phyloP scores from a whole-genome alignment of 106 monocot genomes.

The Allium sativum region DNA sequence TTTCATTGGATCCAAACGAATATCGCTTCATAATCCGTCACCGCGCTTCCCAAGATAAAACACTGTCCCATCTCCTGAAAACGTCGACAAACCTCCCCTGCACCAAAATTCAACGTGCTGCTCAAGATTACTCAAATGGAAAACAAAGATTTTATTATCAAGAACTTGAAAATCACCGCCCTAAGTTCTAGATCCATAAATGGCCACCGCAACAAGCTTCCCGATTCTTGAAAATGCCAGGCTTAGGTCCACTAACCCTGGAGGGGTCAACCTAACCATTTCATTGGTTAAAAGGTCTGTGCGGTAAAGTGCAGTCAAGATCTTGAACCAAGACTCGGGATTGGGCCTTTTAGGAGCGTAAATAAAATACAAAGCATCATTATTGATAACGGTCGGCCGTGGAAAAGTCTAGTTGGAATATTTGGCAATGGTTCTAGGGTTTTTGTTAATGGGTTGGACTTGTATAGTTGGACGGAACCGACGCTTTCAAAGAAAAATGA shows the following conservation, averaged over 20 bases:
- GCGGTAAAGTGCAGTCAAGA: conserved; percentile 66
- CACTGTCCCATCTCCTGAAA: conserved; percentile 44
- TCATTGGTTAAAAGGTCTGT: conserved; percentile 11
- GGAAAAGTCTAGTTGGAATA: conserved; percentile 37
- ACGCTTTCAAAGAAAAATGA: conserved; percentile 55
- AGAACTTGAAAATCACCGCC: conserved; percentile 59
- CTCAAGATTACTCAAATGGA: conserved; percentile 26
- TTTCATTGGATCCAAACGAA: conserved; percentile 23
- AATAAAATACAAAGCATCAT: conserved; percentile 32
- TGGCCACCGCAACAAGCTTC: conserved; percentile 54
- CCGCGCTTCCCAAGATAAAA: conserved; percentile 63
- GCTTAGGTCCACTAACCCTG: conserved; percentile 56
- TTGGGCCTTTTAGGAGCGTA: conserved; percentile 47
- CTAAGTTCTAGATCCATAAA: conserved; percentile 47
- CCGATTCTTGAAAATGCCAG: conserved; percentile 62
- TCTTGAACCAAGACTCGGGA: conserved; percentile 44
- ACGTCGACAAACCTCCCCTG: conserved; percentile 69
- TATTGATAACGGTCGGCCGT: conserved; percentile 55
- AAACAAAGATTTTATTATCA: conserved; percentile 59
- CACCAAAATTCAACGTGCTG: conserved; percentile 20
- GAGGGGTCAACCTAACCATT: conserved; percentile 37
- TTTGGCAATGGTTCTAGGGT: conserved; percentile 30
- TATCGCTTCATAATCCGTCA: conserved; percentile 91
- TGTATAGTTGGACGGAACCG: conserved; percentile 38
- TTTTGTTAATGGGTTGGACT: not conserved